Evolutionary conservation across 2,329 filamentous ascomycete species (phyloP), one percentile per base, ranked within the genome.

Genomic region (Niveomyces coronatus): DNA sequence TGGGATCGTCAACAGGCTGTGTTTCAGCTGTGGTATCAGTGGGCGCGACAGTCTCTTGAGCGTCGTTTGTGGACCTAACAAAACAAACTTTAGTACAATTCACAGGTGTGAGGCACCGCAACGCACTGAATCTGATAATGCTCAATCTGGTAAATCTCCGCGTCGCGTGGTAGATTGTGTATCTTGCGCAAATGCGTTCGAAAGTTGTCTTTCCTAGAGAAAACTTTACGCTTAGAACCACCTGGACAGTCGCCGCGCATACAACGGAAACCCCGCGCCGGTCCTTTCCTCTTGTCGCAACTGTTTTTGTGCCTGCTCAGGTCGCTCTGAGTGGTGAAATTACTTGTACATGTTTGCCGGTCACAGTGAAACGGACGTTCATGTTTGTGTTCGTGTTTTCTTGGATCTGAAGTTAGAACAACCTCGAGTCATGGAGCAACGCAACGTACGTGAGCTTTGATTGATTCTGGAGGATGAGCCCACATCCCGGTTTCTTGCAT

Each of bases 161-260:
- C 43, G 4, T 43, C 40, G 9, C 67, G 53, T 1, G 52, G 19
- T 3, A 56, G 54, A 0, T 46, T 44, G 54, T 94, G 87, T 49
- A 85, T 76, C 9, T 80, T 73, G 35, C 63, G 66, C 31, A 94
- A 68, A 53, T 95, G 88, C 24, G 81, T 76, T 44, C 79, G 79
- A 56, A 94, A 94, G 52, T 95, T 95, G 57, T 95, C 88, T 35
- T 79, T 66, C 16, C 88, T 74, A 1, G 82, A 81, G 85, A 85
- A 94, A 24, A 70, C 62, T 54, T 93, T 94, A 2, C 63, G 42
- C 11, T 20, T 18, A 5, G 36, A 37, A 28, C 49, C 55, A 6
- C 43, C 41, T 5, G 42, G 44, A 31, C 55, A 57, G 13, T 41
- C 31, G 0, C 42, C 51, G 30, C 52, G 41, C 8, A 24, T 44